A percentile compares a stretch with the other conserved stretches of the same genome.
Conservation (phyloP, 2,329 filamentous ascomycete genomes). For the Pseudogymnoascus sp. region DNA sequence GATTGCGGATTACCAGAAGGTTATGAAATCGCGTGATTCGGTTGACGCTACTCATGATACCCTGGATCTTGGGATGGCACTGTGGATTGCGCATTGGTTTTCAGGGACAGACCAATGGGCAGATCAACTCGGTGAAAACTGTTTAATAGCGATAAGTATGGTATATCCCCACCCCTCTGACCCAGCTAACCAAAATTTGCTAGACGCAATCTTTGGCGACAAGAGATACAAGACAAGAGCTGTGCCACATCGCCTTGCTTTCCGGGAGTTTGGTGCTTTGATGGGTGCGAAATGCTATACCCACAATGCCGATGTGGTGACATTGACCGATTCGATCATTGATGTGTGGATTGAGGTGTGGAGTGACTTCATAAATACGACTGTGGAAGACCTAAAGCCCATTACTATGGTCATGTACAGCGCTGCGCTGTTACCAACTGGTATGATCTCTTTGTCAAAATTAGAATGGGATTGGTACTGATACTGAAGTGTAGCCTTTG, state of each 20-base stretch:
- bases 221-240: not conserved
- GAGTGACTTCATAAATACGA: not conserved
- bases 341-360: constrained; percentile 6
- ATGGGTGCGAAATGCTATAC: constrained; percentile 8
- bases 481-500: not conserved
- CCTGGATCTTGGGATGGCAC: constrained; percentile 51
- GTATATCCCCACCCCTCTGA: not conserved
- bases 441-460: not conserved
- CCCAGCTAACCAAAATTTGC: constrained; percentile 10
- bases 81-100: constrained; percentile 49
- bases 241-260: constrained; percentile 8
- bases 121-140: constrained; percentile 22
- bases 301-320: not conserved
- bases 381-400: not conserved
- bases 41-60: constrained; percentile 40
- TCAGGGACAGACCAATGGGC: constrained; percentile 41
- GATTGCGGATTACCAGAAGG: constrained; percentile 43
- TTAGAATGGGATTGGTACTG: not conserved
- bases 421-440: not conserved
- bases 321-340: not conserved
- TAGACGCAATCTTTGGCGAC: not conserved
- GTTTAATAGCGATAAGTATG: not conserved
- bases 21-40: constrained; percentile 39
- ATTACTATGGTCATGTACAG: constrained; percentile 10
- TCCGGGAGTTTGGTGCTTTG: constrained; percentile 7